Percentiles rank a stretch among this genome's conserved stretches.
These are phyloP conservation scores for Byssoonygena ceratinophila DNA, from an alignment of 2,329 filamentous ascomycete species.

Conservation along the genomic window DNA sequence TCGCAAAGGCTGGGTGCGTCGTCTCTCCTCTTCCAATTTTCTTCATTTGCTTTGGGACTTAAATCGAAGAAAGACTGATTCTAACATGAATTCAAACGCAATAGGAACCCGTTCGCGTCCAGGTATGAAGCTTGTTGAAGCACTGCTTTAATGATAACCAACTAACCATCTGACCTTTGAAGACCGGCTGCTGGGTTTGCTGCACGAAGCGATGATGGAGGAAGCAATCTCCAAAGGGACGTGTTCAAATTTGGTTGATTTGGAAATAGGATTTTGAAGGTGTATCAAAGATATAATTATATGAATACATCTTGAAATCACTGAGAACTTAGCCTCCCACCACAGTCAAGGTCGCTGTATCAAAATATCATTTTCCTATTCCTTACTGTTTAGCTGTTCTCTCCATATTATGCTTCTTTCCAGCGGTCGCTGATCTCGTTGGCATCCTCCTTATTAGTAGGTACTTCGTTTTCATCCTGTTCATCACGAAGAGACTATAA, in stretches of 20 bases:
- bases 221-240: background rate
- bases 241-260: background rate
- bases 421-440: too few relatives aligned
- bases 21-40: background rate
- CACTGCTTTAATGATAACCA: background rate
- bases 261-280: background rate
- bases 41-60: background rate
- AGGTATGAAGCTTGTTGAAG: background rate
- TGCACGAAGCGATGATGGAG: background rate
- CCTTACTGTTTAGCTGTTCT: too few relatives aligned
- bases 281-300: too few relatives aligned
- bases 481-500: conserved; percentile 8
- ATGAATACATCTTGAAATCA: too few relatives aligned
- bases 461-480: too few relatives aligned
- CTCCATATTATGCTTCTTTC: too few relatives aligned
- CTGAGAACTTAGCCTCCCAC: too few relatives aligned
- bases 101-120: background rate
- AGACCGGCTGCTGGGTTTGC: conserved; percentile 9
- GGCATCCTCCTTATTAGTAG: too few relatives aligned
- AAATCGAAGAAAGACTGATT: background rate
- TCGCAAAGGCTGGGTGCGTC: background rate
- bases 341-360: too few relatives aligned
- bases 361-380: too few relatives aligned
- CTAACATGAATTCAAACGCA: background rate
- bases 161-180: background rate